phyloP scores from a whole-genome alignment of 331 rosid genomes.

The Arachis monticola region DNA sequence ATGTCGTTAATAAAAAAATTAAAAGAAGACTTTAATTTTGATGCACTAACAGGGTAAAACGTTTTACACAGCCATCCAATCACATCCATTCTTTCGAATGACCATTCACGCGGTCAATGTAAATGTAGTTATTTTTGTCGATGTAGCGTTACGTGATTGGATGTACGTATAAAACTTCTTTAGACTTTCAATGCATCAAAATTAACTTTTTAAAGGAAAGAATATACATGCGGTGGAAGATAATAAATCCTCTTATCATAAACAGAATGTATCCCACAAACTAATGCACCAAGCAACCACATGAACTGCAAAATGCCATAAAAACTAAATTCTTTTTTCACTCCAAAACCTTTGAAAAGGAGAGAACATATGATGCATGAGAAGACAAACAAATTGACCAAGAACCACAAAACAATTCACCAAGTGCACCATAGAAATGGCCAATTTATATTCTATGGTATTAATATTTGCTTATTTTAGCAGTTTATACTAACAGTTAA shows the following conservation, averaged over 20 bases:
- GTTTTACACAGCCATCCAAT: too few relatives aligned
- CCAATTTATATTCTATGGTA: not conserved
- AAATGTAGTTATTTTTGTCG: too few relatives aligned
- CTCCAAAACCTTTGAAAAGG: not conserved
- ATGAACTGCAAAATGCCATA: too few relatives aligned
- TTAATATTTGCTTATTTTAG: constrained; percentile 31
- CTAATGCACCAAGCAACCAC: not conserved
- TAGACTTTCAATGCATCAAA: too few relatives aligned
- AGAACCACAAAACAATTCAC: constrained; percentile 20
- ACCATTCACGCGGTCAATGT: too few relatives aligned
- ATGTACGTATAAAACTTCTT: too few relatives aligned
- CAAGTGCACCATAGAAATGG: constrained; percentile 13
- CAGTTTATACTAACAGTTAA: not conserved
- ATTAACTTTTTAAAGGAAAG: not conserved
- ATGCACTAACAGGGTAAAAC: too few relatives aligned
- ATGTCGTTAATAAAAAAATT: not conserved
- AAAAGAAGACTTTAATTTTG: too few relatives aligned
- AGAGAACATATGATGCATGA: not conserved
- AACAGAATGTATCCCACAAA: constrained; percentile 4
- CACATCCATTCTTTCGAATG: too few relatives aligned
- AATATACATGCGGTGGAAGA: constrained; percentile 11
- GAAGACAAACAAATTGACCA: constrained; percentile 24
- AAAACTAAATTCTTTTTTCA: too few relatives aligned
- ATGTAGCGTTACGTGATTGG: too few relatives aligned
- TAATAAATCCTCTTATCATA: constrained; percentile 22